phyloP scores from a whole-genome alignment of 1,139 yeast genomes.

The Torulaspora globosa region DNA sequence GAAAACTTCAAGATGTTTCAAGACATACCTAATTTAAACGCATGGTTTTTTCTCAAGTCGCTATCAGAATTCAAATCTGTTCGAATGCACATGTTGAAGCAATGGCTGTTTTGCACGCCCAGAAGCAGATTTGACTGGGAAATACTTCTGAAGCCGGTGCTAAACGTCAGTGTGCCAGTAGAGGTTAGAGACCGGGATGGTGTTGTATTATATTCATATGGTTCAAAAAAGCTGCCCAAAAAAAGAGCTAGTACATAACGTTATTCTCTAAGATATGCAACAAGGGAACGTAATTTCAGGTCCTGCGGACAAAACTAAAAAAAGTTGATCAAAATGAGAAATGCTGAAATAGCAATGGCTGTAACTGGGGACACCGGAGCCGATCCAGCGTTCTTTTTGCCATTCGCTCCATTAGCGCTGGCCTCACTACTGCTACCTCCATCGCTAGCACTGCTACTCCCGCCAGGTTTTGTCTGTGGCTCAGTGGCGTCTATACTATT shows the following conservation, averaged over 20 bases:
- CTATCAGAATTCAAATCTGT: constrained; percentile 35
- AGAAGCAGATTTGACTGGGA: constrained; percentile 41
- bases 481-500: constrained; percentile 4
- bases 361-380: background rate
- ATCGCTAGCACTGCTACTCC: background rate
- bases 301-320: background rate
- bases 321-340: background rate
- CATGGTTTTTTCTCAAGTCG: constrained; percentile 36
- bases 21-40: constrained; percentile 35
- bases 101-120: constrained; percentile 38
- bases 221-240: constrained; percentile 9
- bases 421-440: background rate
- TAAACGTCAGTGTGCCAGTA: constrained; percentile 35
- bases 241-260: background rate
- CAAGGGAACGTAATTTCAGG: background rate
- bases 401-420: background rate
- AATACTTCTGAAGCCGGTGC: constrained; percentile 35
- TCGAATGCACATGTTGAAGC: constrained; percentile 38
- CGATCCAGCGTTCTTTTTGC: background rate
- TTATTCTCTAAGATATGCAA: background rate
- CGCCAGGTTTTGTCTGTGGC: background rate
- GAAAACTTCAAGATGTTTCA: constrained; percentile 28
- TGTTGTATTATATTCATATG: constrained; percentile 36
- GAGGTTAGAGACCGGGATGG: constrained; percentile 40
- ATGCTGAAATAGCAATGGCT: background rate